Conservation (phyloP, 2,329 filamentous ascomycete species). For the Zymoseptoria tritici region DNA sequence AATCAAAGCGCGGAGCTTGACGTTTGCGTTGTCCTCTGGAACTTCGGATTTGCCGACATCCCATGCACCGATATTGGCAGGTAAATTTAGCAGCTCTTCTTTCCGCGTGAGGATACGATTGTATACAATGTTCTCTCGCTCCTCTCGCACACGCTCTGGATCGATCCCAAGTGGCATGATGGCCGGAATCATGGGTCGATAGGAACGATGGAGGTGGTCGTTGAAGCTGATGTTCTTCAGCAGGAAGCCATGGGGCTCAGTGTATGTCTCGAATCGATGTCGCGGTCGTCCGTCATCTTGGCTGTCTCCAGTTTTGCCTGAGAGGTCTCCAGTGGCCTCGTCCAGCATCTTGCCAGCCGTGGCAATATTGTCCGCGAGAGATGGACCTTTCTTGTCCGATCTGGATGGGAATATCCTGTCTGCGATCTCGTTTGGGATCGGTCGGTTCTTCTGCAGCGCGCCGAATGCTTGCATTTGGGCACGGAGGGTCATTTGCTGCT, state of each 20-base stretch:
- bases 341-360: constrained; percentile 46
- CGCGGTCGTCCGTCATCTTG: constrained; percentile 26
- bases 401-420: constrained; percentile 73
- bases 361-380: constrained; percentile 34
- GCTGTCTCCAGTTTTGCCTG: constrained; percentile 31
- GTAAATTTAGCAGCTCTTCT: constrained; percentile 71
- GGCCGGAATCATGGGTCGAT: constrained; percentile 74
- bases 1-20: constrained; percentile 85
- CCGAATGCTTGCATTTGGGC: constrained; percentile 91
- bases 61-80: constrained; percentile 81
- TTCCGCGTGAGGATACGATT: constrained; percentile 84
- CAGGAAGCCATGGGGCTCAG: constrained; percentile 60
- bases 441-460: constrained; percentile 76
- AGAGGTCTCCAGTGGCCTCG: constrained; percentile 37
- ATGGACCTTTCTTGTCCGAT: constrained; percentile 46
- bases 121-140: constrained; percentile 80
- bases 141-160: constrained; percentile 74
- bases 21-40: constrained; percentile 63
- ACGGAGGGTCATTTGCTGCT: constrained; percentile 70
- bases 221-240: constrained; percentile 63
- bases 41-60: constrained; percentile 65
- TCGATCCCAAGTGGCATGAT: constrained; percentile 86
- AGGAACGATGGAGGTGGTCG: constrained; percentile 67
- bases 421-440: constrained; percentile 70
- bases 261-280: constrained; percentile 62